Evolutionary conservation across 192 early-diverging fungal species (phyloP).

Genomic region (Coemansia javaensis): DNA sequence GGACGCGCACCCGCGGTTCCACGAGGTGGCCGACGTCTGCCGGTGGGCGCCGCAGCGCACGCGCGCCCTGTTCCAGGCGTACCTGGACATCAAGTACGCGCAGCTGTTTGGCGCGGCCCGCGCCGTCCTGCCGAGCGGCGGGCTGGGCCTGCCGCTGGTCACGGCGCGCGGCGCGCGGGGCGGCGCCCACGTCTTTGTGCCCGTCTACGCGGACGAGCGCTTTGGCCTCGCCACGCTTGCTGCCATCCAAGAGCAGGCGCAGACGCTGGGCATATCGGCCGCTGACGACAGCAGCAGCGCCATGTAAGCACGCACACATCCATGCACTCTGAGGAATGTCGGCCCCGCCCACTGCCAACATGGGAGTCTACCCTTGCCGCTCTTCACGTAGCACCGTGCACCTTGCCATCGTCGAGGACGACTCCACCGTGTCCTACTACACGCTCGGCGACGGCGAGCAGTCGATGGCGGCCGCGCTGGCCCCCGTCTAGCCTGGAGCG

Average conservation of each 20-base stretch:
- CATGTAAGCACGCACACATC: conserved; percentile 1
- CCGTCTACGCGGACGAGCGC: conserved; percentile 15
- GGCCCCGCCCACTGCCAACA: too few relatives aligned
- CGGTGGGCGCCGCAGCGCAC: conserved; percentile 6
- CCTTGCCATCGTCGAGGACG: conserved; percentile 31
- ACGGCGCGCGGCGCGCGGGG: neutral
- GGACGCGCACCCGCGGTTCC: conserved; percentile 8
- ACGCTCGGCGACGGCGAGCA: conserved; percentile 8
- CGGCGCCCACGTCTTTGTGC: conserved; percentile 14
- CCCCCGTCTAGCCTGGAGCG: too few relatives aligned
- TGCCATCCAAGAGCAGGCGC: neutral
- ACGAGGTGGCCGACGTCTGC: conserved; percentile 25
- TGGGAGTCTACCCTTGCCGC: neutral
- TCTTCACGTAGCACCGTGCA: conserved; percentile 6
- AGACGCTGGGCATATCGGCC: neutral
- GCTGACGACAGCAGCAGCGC: neutral
- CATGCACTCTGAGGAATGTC: too few relatives aligned
- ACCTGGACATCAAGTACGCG: conserved; percentile 31
- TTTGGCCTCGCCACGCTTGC: conserved; percentile 1
- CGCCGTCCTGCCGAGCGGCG: neutral
- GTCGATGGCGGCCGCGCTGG: too few relatives aligned
- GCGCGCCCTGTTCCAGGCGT: conserved; percentile 30
- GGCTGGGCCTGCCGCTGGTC: conserved; percentile 7
- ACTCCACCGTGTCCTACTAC: conserved; percentile 32
- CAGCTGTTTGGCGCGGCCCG: neutral